phyloP scores from a whole-genome alignment of 176 grass and related monocot species.

The Tillandsia fasciculata region DNA sequence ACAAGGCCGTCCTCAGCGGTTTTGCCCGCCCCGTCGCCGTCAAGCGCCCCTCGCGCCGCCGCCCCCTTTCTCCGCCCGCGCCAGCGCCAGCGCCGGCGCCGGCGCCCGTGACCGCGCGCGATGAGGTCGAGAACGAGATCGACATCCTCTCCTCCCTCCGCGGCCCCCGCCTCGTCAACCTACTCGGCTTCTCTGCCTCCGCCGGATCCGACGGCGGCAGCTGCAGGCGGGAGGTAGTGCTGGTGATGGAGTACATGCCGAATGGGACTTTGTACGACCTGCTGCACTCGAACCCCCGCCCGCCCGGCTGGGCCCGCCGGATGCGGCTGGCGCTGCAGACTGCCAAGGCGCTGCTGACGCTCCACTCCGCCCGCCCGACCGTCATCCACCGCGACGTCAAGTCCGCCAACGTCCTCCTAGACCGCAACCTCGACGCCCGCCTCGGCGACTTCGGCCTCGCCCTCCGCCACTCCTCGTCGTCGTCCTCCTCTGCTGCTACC shows the following conservation, averaged over 20 bases:
- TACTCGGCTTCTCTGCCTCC: constrained; percentile 67
- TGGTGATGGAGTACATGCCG: constrained; percentile 97
- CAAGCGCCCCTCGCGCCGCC: constrained; percentile 83
- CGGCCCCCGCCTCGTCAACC: constrained; percentile 76
- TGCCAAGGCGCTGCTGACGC: constrained; percentile 50
- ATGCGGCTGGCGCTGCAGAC: constrained; percentile 78
- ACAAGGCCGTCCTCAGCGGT: constrained; percentile 63
- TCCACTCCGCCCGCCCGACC: constrained; percentile 63
- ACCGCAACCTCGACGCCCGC: constrained; percentile 66
- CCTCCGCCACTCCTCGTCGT: constrained; percentile 28
- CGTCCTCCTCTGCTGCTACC: not conserved
- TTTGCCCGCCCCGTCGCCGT: constrained; percentile 66
- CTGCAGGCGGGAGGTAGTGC: constrained; percentile 1
- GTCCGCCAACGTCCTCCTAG: constrained; percentile 68
- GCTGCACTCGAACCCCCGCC: constrained; percentile 57
- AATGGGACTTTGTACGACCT: constrained; percentile 94
- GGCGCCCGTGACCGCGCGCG: not conserved
- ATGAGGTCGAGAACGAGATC: constrained; percentile 99
- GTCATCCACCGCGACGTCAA: constrained; percentile 80
- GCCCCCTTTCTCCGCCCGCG: not conserved
- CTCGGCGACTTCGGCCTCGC: constrained; percentile 94
- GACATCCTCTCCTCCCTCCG: constrained; percentile 68
- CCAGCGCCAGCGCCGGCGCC: not conserved
- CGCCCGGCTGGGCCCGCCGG: constrained; percentile 63
- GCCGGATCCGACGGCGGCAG: not conserved